Conservation (phyloP, 2,329 filamentous ascomycete genomes). For the Fusarium subtropicale region DNA sequence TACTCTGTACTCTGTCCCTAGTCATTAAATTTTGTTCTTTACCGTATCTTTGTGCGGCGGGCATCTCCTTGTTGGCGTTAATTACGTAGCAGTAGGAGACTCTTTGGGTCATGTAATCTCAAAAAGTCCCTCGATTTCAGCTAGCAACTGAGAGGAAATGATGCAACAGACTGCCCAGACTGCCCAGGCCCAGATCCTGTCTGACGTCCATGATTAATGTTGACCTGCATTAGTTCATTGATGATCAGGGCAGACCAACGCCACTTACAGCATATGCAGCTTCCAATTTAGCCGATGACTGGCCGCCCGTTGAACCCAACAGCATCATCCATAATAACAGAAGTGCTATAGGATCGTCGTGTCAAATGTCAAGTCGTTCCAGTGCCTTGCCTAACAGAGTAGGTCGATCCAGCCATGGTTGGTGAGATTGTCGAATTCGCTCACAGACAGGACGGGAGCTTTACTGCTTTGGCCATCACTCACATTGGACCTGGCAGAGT, state of each 20-base stretch:
- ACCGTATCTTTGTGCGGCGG: neutral
- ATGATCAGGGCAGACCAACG: constrained; percentile 11
- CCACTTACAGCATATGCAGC: constrained; percentile 17
- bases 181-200: neutral
- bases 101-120: neutral
- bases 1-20: neutral
- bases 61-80: neutral
- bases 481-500: constrained; percentile 18
- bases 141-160: neutral
- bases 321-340: neutral
- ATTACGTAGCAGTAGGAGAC: neutral
- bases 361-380: constrained; percentile 7
- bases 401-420: constrained; percentile 21
- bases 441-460: constrained; percentile 30
- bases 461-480: constrained; percentile 26
- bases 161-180: neutral
- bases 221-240: constrained; percentile 11
- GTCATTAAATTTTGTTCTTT: too few relatives aligned
- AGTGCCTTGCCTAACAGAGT: constrained; percentile 33
- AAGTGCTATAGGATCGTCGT: constrained; percentile 4
- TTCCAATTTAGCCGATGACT: constrained; percentile 27
- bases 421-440: constrained; percentile 28
- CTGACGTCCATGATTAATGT: neutral
- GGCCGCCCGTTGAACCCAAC: neutral
- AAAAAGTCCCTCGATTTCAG: neutral